Base-by-base conservation (phyloP, 805 yeast genomes). In the Metschnikowia lochheadii region DNA sequence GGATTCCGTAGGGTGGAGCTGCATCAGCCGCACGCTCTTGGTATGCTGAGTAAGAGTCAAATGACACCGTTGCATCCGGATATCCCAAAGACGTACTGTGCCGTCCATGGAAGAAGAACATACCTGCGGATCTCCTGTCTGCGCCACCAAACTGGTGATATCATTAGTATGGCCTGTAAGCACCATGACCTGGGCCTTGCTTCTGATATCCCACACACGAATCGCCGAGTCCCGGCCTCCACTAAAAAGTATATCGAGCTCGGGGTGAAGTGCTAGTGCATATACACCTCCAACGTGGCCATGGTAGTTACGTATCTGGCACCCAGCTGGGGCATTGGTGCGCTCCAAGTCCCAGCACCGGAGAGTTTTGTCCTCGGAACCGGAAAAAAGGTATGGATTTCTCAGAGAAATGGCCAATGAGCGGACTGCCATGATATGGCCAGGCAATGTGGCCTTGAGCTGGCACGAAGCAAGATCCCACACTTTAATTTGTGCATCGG, bases 301-400 rank as follows among this genome's bases (percentile, higher is more conserved):
- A 68, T 91, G 95, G 66, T 89, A 94, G 59, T 90, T 89, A 49
- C 97, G 73, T 3, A 90, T 80, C 57, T 71, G 74, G 53, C 75
- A 70, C 10, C 78, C 78, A 13, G 69, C 61, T 1, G 65, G 54
- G 2, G 88, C 82, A 57, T 81, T 81, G 59, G 91, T 89, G 61
- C 83, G 80, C 65, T 92, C 98, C 57, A 94, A 75, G 71, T 94
- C 99, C 97, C 98, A 94, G 67, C 98, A 91, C 63, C 89, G 82
- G 8, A 90, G 89, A 23, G 90, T 77, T 65, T 91, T 91, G 65
- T 94, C 99, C 63, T 94, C 98, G 40, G 96, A 87, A 21, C 94
- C 91, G 13, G 92, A 82, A 64, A 91, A 94, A 73, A 94, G 70
- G 65, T 92, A 92, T 0, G 98, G 97, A 63, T 84, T 89, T 49